phyloP scores from a whole-genome alignment of 2,329 filamentous ascomycete species.

The Hypoxylon sp. region DNA sequence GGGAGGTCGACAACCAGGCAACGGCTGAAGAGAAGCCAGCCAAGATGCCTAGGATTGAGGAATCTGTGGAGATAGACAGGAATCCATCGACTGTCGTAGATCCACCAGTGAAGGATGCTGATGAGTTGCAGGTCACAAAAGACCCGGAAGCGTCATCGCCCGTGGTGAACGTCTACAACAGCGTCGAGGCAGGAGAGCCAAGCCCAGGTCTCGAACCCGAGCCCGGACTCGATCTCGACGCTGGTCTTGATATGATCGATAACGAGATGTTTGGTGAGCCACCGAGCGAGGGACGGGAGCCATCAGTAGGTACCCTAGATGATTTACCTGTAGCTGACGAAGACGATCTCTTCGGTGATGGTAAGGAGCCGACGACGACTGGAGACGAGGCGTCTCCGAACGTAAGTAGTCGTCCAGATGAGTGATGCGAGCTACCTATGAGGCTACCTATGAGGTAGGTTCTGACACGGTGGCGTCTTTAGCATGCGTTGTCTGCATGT shows the following conservation, averaged over 20 bases:
- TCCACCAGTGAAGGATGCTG: not conserved
- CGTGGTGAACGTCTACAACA: not conserved
- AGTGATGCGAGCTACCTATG: too few species aligned
- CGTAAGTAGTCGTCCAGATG: not conserved
- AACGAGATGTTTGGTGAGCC: constrained; percentile 5
- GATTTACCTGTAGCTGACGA: not conserved
- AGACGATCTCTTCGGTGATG: constrained; percentile 14
- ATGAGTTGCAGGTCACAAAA: not conserved
- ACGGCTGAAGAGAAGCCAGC: not conserved
- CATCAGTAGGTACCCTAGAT: not conserved
- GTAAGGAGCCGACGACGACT: not conserved
- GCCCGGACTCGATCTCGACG: not conserved
- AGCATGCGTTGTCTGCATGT: too few species aligned
- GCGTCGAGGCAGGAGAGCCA: not conserved
- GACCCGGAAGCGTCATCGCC: not conserved
- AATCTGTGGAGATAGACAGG: not conserved
- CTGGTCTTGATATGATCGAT: constrained; percentile 2
- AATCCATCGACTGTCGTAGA: not conserved
- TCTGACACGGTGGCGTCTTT: too few species aligned
- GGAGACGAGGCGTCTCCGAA: not conserved
- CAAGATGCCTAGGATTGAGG: constrained; percentile 2
- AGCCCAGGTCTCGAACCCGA: not conserved
- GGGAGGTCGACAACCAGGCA: not conserved
- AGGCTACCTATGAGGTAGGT: too few species aligned
- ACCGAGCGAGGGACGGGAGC: not conserved